Base-by-base conservation (phyloP, 495 filamentous ascomycete species). In the Parathielavia hyrcaniae region DNA sequence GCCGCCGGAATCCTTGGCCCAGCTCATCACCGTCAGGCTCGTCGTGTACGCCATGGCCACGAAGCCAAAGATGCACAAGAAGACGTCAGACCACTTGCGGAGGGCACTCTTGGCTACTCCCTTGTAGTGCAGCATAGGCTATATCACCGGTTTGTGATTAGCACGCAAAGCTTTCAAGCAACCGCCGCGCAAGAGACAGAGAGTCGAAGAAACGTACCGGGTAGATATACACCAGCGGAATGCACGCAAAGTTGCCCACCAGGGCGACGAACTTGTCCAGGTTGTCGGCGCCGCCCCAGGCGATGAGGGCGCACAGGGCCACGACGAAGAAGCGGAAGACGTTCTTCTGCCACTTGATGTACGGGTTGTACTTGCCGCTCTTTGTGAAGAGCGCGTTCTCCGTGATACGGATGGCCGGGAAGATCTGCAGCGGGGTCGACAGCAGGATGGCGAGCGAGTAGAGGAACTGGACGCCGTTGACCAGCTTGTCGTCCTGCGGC, bases 331-430 rank as follows among this genome's bases (percentile, higher is more conserved):
- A 97, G 36, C 93, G 86, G 77, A 93, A 97, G 53, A 84, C 76
- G 63, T 98, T 98, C 83, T 98, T 98, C 79, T 95, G 86, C 92
- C 92, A 97, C 75, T 98, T 98, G 77, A 97, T 95, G 53, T 83
- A 86, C 1, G 87, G 88, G 70, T 97, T 96, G 69, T 95, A 90
- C 71, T 98, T 98, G 53, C 93, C 93, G 55, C 90, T 96, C 67
- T 86, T 82, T 10, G 80, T 82, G 64, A 83, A 83, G 17, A 82
- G 70, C 20, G 73, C 78, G 38, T 85, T 85, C 64, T 83, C 82
- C 14, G 81, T 85, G 57, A 88, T 87, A 59, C 89, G 85, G 64
- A 98, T 97, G 44, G 93, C 93, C 0, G 93, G 93, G 80, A 96
- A 97, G 59, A 98, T 88, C 70, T 98, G 92, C 32, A 97, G 77